Conservation (phyloP, 2,329 filamentous ascomycete genomes). For the Stagonosporopsis cucurbitacearum region DNA sequence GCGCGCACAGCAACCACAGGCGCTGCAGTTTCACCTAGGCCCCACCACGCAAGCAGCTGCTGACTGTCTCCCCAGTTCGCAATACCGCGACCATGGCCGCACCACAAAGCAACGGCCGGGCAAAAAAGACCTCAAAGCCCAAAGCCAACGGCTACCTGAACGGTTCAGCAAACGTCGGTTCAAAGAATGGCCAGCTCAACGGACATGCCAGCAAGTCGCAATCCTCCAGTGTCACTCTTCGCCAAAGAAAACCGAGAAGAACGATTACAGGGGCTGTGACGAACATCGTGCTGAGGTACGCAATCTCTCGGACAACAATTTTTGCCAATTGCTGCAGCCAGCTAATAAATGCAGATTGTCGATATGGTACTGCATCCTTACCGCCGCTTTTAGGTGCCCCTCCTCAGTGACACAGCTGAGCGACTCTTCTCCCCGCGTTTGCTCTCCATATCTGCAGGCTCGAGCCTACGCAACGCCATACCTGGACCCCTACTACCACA, state of each 20-base stretch:
- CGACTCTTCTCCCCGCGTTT: constrained; percentile 75
- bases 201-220: constrained; percentile 38
- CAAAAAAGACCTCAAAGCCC: constrained; percentile 44
- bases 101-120: constrained; percentile 44
- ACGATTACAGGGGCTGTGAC: constrained; percentile 37
- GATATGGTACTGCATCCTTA: constrained; percentile 86
- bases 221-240: constrained; percentile 25
- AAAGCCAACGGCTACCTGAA: constrained; percentile 35
- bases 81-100: constrained; percentile 43
- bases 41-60: constrained; percentile 27
- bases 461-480: constrained; percentile 74
- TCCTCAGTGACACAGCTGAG: constrained; percentile 70
- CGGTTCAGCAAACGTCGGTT: constrained; percentile 27
- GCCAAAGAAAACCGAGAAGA: constrained; percentile 28
- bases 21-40: too few species aligned
- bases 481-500: constrained; percentile 82
- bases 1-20: constrained; percentile 4
- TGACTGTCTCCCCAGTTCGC: constrained; percentile 11
- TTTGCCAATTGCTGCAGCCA: not conserved
- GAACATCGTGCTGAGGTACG: constrained; percentile 43
- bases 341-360: constrained; percentile 59
- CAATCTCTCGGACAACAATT: not conserved
- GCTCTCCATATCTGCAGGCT: constrained; percentile 77
- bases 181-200: constrained; percentile 32
- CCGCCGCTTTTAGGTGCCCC: constrained; percentile 83